Percentiles rank a stretch among this genome's conserved stretches.
Conservation (phyloP, 768 basidiomycete species). For the Phanerodontia chrysosporium region DNA sequence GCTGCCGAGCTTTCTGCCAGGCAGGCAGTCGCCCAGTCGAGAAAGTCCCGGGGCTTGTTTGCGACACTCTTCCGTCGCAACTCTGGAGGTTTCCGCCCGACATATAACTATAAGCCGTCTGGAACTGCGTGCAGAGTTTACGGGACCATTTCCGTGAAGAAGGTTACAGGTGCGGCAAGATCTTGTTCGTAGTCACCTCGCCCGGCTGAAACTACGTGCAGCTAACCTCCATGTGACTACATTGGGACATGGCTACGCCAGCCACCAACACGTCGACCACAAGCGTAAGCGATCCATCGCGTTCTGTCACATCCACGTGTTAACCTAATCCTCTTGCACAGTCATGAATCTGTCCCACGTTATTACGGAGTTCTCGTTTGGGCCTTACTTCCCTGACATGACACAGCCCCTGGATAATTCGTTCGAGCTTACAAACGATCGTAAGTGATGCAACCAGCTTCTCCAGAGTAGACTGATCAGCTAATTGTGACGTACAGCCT, state of each 20-base stretch:
- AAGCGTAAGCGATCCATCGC: conserved; percentile 49
- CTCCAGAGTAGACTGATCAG: not conserved
- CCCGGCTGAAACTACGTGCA: conserved; percentile 20
- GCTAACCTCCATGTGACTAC: conserved; percentile 94
- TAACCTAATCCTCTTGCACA: conserved; percentile 26
- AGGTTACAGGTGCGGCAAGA: conserved; percentile 67
- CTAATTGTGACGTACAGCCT: conserved; percentile 43
- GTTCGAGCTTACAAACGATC: conserved; percentile 65
- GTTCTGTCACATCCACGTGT: not conserved
- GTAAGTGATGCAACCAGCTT: conserved; percentile 38
- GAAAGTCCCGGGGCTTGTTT: conserved; percentile 72
- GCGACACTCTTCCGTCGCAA: conserved; percentile 46
- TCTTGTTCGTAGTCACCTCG: not conserved
- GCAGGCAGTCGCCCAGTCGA: conserved; percentile 69
- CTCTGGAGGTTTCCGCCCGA: conserved; percentile 56
- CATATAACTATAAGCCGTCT: conserved; percentile 63
- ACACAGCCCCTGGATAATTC: conserved; percentile 92
- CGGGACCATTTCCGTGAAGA: conserved; percentile 80
- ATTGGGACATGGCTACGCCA: conserved; percentile 90
- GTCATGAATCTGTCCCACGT: conserved; percentile 97
- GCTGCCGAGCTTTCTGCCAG: conserved; percentile 60
- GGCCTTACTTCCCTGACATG: conserved; percentile 93
- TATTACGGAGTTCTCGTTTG: conserved; percentile 95
- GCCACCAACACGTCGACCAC: conserved; percentile 84
- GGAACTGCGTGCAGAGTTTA: conserved; percentile 83